phyloP scores from a whole-genome alignment of 164 flowering plant genomes.

The Sextonia rubra region DNA sequence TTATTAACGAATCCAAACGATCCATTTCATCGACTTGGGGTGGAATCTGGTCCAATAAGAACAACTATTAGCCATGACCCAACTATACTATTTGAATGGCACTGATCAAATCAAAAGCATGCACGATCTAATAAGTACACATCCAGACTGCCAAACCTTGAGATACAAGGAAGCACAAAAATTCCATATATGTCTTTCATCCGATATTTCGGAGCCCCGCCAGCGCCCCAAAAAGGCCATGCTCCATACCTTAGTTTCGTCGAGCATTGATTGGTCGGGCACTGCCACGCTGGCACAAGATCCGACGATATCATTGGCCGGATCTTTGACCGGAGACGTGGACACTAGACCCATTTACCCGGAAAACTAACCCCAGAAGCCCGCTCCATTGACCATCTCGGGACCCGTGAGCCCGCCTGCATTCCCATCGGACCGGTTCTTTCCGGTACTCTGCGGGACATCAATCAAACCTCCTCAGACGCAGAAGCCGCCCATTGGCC shows the following conservation, averaged over 20 bases:
- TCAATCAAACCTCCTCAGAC: slow-evolving; percentile 2
- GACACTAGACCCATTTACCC: background rate
- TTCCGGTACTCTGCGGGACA: background rate
- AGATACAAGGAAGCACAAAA: too few species aligned
- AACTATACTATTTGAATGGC: too few species aligned
- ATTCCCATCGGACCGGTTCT: background rate
- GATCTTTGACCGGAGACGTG: slow-evolving; percentile 5
- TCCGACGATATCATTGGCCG: slow-evolving; percentile 33
- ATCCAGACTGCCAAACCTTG: too few species aligned
- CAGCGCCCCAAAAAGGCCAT: background rate
- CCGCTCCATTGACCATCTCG: slow-evolving; percentile 12
- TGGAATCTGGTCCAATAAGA: too few species aligned
- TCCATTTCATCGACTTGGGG: too few species aligned
- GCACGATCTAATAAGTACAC: too few species aligned
- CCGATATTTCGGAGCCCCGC: background rate
- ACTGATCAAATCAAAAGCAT: too few species aligned
- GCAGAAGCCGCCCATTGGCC: slow-evolving; percentile 22
- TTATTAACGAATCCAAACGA: too few species aligned
- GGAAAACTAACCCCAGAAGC: slow-evolving; percentile 1
- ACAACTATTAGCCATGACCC: too few species aligned
- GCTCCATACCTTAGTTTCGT: slow-evolving; percentile 34
- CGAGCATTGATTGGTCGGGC: slow-evolving; percentile 40
- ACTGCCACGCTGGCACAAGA: slow-evolving; percentile 33
- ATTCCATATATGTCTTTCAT: too few species aligned
- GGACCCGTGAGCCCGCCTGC: background rate